phyloP scores from a whole-genome alignment of 306 rosid genomes.

The Cercis canadensis region DNA sequence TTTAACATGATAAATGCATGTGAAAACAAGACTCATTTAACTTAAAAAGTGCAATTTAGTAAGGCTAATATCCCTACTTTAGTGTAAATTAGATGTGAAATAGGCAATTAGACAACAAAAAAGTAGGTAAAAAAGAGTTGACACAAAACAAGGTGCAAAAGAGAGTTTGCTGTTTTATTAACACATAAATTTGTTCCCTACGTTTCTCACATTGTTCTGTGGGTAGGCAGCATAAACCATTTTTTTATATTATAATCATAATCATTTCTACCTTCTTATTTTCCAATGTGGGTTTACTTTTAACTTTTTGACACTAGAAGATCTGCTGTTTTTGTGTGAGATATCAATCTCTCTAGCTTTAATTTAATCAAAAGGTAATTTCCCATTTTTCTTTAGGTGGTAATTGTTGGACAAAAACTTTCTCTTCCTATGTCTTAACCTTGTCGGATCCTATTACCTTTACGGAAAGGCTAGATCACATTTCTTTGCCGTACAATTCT shows the following conservation, averaged over 20 bases:
- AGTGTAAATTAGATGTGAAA: constrained; percentile 35
- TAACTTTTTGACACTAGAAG: constrained; percentile 34
- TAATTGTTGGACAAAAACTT: constrained; percentile 1
- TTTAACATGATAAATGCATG: too few species aligned
- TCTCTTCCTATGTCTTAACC: constrained; percentile 24
- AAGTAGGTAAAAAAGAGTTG: constrained; percentile 32
- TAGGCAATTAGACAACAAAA: constrained; percentile 34
- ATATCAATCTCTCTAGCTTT: constrained; percentile 26
- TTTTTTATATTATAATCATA: constrained; percentile 43
- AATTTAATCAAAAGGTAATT: background rate
- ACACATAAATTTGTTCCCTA: constrained; percentile 40
- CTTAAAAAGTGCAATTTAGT: background rate
- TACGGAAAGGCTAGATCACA: constrained; percentile 28
- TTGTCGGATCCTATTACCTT: constrained; percentile 31
- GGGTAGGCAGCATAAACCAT: constrained; percentile 57
- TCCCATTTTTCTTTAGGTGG: background rate
- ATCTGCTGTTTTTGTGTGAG: constrained; percentile 36
- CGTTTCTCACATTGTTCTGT: constrained; percentile 52
- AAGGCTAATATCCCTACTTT: background rate
- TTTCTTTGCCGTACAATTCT: constrained; percentile 25
- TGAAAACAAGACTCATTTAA: background rate
- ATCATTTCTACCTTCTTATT: constrained; percentile 39
- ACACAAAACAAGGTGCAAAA: constrained; percentile 28
- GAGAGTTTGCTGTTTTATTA: constrained; percentile 28
- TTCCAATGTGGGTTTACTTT: constrained; percentile 45